Evolutionary conservation across 257 asterid genomes (phyloP).

Genomic region (Lycium barbarum): DNA sequence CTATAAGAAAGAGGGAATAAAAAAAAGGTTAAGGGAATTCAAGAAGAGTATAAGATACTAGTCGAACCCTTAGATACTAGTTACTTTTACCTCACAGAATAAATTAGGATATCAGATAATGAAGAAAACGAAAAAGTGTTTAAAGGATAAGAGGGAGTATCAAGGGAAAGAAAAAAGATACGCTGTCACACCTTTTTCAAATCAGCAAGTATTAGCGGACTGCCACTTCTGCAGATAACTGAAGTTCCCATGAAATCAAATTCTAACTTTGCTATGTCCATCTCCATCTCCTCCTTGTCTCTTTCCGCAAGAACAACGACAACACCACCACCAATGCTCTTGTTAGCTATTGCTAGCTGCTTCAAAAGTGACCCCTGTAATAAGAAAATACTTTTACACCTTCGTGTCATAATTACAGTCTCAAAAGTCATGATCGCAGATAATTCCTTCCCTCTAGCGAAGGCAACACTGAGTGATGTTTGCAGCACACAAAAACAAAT

Average conservation of each 20-base stretch:
- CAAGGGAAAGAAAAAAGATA: conserved; percentile 8
- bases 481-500: neutral
- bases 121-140: neutral
- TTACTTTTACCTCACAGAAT: conserved; percentile 5
- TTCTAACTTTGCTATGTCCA: conserved; percentile 91
- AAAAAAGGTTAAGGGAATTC: neutral
- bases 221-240: conserved; percentile 95
- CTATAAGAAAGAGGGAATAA: conserved; percentile 30
- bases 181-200: conserved; percentile 69
- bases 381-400: conserved; percentile 24
- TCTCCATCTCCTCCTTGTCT: conserved; percentile 99
- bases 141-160: conserved; percentile 18
- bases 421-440: conserved; percentile 22
- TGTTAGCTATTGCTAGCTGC: conserved; percentile 97
- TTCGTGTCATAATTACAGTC: neutral
- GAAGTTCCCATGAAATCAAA: conserved; percentile 96
- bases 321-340: conserved; percentile 95
- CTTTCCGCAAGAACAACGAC: conserved; percentile 98
- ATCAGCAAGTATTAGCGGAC: conserved; percentile 98
- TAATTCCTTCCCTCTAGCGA: neutral
- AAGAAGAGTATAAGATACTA: conserved; percentile 11
- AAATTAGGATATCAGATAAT: conserved; percentile 1
- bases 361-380: conserved; percentile 92
- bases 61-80: neutral
- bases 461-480: neutral